These are phyloP conservation scores for Acer negundo DNA, from an alignment of 345 rosid genomes.

Conservation along the genomic window DNA sequence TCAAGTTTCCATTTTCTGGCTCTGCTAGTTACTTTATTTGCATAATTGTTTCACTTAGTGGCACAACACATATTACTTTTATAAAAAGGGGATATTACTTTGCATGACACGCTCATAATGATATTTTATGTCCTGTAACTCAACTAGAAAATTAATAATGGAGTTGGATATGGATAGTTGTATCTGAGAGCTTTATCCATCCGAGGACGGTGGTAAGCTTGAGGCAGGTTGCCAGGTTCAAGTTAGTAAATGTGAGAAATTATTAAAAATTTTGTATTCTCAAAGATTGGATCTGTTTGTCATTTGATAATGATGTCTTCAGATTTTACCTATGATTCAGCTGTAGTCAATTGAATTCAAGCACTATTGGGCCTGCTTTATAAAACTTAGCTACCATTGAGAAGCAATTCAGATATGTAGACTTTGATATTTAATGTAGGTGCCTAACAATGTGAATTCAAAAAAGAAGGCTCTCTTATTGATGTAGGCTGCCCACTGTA, in stretches of 20 bases:
- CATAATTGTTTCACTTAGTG: background rate
- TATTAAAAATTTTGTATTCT: background rate
- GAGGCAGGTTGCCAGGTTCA: background rate
- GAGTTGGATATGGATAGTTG: background rate
- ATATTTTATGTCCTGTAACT: background rate
- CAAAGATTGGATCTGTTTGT: background rate
- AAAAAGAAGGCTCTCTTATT: background rate
- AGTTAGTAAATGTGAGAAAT: background rate
- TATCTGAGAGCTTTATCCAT: background rate
- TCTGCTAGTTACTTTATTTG: constrained; percentile 6
- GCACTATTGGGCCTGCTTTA: background rate
- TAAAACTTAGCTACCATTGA: background rate
- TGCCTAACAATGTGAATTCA: background rate
- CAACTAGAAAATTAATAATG: background rate
- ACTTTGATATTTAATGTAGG: background rate
- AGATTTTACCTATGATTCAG: background rate
- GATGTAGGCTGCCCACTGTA: background rate
- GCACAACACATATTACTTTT: too few relatives aligned
- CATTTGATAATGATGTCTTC: background rate
- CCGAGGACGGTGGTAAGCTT: background rate
- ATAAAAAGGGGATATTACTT: background rate
- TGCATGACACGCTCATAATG: too few relatives aligned
- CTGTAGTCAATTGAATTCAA: background rate
- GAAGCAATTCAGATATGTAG: background rate
- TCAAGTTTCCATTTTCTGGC: constrained; percentile 13